Conservation (phyloP, 2,329 filamentous ascomycete genomes). For the Biscogniauxia sp. region DNA sequence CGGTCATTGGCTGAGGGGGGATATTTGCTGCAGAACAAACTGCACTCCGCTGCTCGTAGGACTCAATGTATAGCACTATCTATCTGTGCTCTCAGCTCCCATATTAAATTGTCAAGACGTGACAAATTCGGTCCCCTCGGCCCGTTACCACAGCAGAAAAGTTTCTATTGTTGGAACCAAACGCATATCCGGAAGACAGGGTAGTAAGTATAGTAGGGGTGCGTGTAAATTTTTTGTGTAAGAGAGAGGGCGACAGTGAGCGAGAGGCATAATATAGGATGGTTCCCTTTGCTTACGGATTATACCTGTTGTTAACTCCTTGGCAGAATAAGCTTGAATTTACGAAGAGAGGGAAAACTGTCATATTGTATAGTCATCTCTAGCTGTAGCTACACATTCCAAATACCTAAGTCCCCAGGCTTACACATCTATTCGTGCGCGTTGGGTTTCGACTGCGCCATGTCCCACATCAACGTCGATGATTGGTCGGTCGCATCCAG, state of each 20-base stretch:
- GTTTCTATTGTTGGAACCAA: neutral
- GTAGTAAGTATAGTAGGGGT: neutral
- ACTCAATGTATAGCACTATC: neutral
- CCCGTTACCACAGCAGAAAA: neutral
- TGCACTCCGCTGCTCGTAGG: no score
- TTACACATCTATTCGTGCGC: neutral
- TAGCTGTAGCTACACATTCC: neutral
- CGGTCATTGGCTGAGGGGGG: no score
- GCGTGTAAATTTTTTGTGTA: neutral
- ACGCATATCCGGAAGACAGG: neutral
- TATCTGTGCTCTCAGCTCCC: neutral
- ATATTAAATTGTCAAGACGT: neutral
- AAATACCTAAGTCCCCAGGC: neutral
- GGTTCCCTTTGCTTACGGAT: neutral
- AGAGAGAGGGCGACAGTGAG: no score
- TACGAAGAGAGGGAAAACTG: neutral
- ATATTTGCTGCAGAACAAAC: neutral
- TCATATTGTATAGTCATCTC: neutral
- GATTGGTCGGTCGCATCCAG: neutral
- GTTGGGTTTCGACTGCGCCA: neutral
- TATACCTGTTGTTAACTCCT: neutral
- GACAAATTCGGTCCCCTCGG: conserved; percentile 2
- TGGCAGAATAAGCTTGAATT: neutral
- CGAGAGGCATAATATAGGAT: no score
- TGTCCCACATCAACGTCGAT: neutral